Base-by-base conservation (phyloP, 2,329 filamentous ascomycete genomes). In the Aureobasidium sp. region DNA sequence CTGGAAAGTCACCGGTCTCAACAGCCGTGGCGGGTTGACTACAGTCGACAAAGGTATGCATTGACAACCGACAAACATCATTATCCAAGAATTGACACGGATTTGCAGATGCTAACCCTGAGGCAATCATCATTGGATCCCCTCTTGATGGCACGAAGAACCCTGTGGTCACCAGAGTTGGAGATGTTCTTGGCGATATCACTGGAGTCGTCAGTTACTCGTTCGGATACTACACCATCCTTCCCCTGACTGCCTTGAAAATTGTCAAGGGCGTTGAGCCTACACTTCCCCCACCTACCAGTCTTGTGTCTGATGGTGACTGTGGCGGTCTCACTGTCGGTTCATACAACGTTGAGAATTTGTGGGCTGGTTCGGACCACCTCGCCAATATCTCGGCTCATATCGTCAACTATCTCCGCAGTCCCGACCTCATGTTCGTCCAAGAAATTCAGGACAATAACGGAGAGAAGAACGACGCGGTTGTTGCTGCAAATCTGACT, bases 381-480 rank as follows among this genome's bases (percentile, higher is more conserved):
- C 75, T 89, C 29, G 73, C 78, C n/a, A 73, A 72, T 13, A 78
- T 89, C n/a, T 83, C 86, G 2, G 73, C 77, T 9, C 85, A 90
- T 67, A 87, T 90, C 65, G 84, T 85, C 58, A 74, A 82, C 65
- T 85, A 84, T 72, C 74, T 90, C 65, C 79, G 78, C 63, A 81
- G 80, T 0, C 87, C 87, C 0, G 84, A 87, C 68, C 70, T 90
- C 5, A 69, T 90, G 62, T 88, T 88, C 69, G 68, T 90, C 3
- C 87, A 90, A 70, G 87, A 90, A 72, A 76, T 90, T 49, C 87
- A 89, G 72, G 87, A 90, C 69, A 78, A 86, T 75, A 81, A 78
- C 44, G 87, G 87, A 15, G 71, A 79, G 2, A 82, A 79, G 13
- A 79, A 89, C 70, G 80, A 88, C 66, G 85, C 81, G 21, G 69